These are phyloP conservation scores for Colletotrichum navitas DNA, from an alignment of 2,329 filamentous ascomycete species.

Conservation along the genomic window DNA sequence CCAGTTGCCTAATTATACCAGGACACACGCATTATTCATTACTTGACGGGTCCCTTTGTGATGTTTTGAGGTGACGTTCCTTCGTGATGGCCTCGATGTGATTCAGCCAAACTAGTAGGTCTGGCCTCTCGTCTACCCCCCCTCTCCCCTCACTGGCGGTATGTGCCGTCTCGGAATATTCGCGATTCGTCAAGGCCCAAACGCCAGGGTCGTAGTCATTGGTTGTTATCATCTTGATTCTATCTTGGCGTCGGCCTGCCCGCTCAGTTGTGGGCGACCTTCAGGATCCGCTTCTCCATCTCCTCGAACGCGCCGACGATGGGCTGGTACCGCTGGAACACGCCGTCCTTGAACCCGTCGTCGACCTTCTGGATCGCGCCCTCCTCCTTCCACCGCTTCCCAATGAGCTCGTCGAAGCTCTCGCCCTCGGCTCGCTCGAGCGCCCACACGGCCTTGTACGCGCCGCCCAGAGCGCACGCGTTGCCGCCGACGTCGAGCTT, in stretches of 20 bases:
- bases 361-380: constrained; percentile 86
- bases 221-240: constrained; percentile 13
- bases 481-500: constrained; percentile 95
- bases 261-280: constrained; percentile 50
- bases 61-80: neutral
- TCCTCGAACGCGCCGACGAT: constrained; percentile 81
- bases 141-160: neutral
- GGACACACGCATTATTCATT: constrained; percentile 11
- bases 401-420: constrained; percentile 91
- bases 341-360: constrained; percentile 80
- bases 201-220: constrained; percentile 11
- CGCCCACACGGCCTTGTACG: constrained; percentile 97
- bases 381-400: constrained; percentile 85
- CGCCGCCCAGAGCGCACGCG: constrained; percentile 92
- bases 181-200: neutral
- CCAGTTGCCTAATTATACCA: constrained; percentile 20
- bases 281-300: constrained; percentile 78
- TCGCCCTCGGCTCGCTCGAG: constrained; percentile 76
- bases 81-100: neutral
- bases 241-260: neutral
- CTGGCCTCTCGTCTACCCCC: neutral
- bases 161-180: no score
- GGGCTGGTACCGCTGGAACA: constrained; percentile 82
- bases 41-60: neutral
- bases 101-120: neutral